phyloP scores from a whole-genome alignment of 2,329 filamentous ascomycete genomes.

The Epicoccum sorghinum region DNA sequence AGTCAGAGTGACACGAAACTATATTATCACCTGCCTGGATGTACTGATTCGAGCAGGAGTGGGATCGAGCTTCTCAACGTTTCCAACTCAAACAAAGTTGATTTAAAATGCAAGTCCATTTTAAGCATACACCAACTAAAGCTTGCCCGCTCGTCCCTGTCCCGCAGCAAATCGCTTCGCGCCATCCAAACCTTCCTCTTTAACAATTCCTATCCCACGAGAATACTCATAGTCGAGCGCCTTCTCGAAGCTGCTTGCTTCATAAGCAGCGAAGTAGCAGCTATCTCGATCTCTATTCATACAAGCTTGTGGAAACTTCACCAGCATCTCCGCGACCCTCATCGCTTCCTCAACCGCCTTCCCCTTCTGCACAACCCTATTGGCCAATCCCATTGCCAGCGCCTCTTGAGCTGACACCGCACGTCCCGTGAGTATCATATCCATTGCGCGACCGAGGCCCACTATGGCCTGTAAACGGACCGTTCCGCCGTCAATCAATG shows the following conservation, averaged over 20 bases:
- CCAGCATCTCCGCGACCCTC: slow-evolving; percentile 54
- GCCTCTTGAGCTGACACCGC: slow-evolving; percentile 58
- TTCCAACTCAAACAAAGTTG: no score
- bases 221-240: slow-evolving; percentile 58
- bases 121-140: neutral
- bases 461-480: slow-evolving; percentile 59
- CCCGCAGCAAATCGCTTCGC: slow-evolving; percentile 51
- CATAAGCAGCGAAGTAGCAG: slow-evolving; percentile 58
- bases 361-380: slow-evolving; percentile 59
- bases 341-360: slow-evolving; percentile 54
- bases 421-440: slow-evolving; percentile 64
- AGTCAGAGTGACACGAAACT: neutral
- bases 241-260: slow-evolving; percentile 57
- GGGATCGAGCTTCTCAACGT: no score
- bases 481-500: slow-evolving; percentile 60
- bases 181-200: slow-evolving; percentile 51
- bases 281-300: slow-evolving; percentile 58
- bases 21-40: no score
- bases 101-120: no score
- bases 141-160: slow-evolving; percentile 48
- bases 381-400: slow-evolving; percentile 59
- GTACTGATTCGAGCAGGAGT: no score
- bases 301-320: slow-evolving; percentile 59
- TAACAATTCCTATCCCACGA: slow-evolving; percentile 51
- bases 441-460: slow-evolving; percentile 60